These are phyloP conservation scores for Closterium sp. DNA, from an alignment of 139 green algal genomes.

Conservation along the genomic window DNA sequence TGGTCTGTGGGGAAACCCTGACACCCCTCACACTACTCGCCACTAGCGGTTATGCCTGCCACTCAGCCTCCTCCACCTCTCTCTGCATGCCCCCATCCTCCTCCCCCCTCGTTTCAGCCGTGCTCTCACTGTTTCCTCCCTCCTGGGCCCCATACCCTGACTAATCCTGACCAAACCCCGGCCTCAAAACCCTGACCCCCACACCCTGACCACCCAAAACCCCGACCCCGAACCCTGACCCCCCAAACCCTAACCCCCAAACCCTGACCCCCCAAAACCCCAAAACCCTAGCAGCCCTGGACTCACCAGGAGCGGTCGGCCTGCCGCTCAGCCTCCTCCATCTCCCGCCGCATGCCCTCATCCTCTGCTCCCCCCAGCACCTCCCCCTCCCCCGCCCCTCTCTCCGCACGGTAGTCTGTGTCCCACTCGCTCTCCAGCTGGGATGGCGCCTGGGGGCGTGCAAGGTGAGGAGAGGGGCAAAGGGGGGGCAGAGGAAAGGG, in stretches of 20 bases:
- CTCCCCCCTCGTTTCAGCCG: conserved; percentile 1
- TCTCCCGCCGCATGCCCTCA: conserved; percentile 50
- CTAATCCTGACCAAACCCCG: background rate
- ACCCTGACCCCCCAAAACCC: background rate
- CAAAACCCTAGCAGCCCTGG: background rate
- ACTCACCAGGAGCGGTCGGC: conserved; percentile 76
- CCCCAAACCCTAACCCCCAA: background rate
- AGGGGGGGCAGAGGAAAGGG: no score
- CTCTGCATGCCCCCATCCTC: background rate
- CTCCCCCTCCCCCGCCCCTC: conserved; percentile 43
- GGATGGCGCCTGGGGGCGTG: background rate
- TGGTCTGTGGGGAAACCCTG: no score
- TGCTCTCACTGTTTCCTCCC: background rate
- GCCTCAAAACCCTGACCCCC: background rate
- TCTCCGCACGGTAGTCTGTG: background rate
- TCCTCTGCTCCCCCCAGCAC: conserved; percentile 21
- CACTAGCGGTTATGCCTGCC: no score
- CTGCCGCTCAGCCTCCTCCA: conserved; percentile 75
- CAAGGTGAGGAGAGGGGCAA: no score
- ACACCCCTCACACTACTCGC: background rate
- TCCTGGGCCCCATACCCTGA: background rate
- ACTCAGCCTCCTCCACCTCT: conserved; percentile 52
- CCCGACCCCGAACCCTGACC: background rate
- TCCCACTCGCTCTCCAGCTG: conserved; percentile 6
- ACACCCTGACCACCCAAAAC: background rate